Conservation (phyloP, 306 rosid species). For the Abrus pulchellus region DNA sequence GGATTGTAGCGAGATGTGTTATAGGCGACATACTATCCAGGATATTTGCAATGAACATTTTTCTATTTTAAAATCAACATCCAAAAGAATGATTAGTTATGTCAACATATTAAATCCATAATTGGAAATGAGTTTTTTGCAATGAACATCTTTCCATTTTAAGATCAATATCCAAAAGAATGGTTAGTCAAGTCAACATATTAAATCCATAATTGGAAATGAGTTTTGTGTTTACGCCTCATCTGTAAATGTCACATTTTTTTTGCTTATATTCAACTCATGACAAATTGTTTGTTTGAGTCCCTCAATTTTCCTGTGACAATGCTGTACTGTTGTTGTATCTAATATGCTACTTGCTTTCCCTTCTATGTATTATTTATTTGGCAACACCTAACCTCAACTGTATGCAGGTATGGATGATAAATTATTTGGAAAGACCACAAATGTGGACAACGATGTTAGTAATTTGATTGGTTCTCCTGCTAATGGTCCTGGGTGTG, state of each 20-base stretch:
- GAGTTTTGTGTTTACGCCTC: not conserved
- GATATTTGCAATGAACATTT: not conserved
- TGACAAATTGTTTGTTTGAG: too few relatives aligned
- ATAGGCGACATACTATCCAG: not conserved
- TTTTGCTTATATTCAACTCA: not conserved
- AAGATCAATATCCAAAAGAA: not conserved
- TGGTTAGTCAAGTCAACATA: constrained; percentile 17
- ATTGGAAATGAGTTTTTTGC: constrained; percentile 25
- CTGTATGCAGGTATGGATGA: constrained; percentile 79
- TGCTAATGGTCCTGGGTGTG: constrained; percentile 55
- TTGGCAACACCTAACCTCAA: constrained; percentile 36
- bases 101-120: constrained; percentile 11
- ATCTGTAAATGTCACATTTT: not conserved
- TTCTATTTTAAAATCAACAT: not conserved
- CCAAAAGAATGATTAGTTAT: not conserved
- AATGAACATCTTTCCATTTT: not conserved
- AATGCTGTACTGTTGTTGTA: not conserved
- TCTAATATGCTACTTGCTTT: not conserved
- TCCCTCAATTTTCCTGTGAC: not conserved
- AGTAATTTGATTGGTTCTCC: constrained; percentile 68
- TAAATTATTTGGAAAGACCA: constrained; percentile 68
- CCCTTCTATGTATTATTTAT: not conserved
- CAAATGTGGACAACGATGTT: constrained; percentile 61
- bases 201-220: constrained; percentile 7
- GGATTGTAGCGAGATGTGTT: not conserved